A percentile compares a stretch with the other conserved stretches of the same genome.
These are phyloP conservation scores for Spathaspora hagerdaliae DNA, from an alignment of 805 yeast species.

Conservation along the genomic window DNA sequence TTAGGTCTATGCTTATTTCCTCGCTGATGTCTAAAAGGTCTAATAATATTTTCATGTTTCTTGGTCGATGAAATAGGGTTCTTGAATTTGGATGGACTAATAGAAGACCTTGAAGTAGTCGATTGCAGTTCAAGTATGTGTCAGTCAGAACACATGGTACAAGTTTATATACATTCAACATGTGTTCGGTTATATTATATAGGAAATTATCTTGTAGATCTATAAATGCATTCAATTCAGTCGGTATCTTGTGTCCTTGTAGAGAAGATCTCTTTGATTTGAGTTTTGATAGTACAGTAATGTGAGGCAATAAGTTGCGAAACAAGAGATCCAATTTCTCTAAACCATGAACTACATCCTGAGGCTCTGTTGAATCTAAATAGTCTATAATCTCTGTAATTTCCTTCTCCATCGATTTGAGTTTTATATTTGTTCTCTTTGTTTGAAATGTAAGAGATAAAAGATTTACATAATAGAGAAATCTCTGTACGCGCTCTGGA, in stretches of 20 bases:
- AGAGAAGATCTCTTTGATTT: neutral
- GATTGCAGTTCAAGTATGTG: constrained; percentile 18
- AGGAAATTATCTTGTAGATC: constrained; percentile 50
- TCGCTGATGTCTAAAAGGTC: constrained; percentile 16
- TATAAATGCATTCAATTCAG: constrained; percentile 25
- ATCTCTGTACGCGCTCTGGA: too few relatives aligned
- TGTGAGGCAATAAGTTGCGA: constrained; percentile 9
- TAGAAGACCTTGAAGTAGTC: constrained; percentile 55
- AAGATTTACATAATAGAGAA: too few relatives aligned
- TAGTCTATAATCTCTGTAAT: constrained; percentile 12
- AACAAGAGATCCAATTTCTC: constrained; percentile 4
- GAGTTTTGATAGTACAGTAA: constrained; percentile 7
- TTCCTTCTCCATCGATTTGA: constrained; percentile 5
- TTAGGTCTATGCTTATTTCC: constrained; percentile 10
- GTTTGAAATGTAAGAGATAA: too few relatives aligned
- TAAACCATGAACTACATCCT: constrained; percentile 10
- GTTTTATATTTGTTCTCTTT: too few relatives aligned
- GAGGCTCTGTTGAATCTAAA: constrained; percentile 9
- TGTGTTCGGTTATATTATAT: constrained; percentile 43
- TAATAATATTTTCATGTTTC: constrained; percentile 36
- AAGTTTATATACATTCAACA: constrained; percentile 4
- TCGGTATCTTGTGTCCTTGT: neutral
- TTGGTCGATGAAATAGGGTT: constrained; percentile 38
- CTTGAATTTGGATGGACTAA: constrained; percentile 57
- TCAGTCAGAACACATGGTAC: neutral